Conservation (phyloP, 768 basidiomycete genomes). For the Rossbeevera mucosa region DNA sequence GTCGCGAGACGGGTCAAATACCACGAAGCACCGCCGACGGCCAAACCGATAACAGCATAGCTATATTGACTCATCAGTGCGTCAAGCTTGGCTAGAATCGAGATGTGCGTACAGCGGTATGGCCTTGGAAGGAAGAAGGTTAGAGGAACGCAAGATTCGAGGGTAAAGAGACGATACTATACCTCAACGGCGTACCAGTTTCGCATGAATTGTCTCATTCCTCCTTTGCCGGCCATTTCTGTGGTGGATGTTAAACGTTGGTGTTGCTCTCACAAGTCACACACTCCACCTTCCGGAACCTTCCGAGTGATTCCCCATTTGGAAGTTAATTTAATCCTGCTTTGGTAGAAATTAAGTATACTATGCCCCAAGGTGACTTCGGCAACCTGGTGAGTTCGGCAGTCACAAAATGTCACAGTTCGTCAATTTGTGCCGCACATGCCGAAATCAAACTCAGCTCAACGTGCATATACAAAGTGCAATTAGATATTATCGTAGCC, state of each 20-base stretch:
- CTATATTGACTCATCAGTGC: slow-evolving; percentile 27
- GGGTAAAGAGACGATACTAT: neutral
- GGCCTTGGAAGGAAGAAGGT: slow-evolving; percentile 31
- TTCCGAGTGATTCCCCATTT: neutral
- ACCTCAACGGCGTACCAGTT: slow-evolving; percentile 48
- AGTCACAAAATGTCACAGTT: too few relatives aligned
- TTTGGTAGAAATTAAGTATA: too few relatives aligned
- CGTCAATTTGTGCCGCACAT: too few relatives aligned
- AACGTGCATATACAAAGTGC: too few relatives aligned
- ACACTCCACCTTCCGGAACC: neutral
- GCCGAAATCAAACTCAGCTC: too few relatives aligned
- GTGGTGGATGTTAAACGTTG: slow-evolving; percentile 1
- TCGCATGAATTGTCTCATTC: slow-evolving; percentile 29
- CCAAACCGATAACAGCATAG: slow-evolving; percentile 47
- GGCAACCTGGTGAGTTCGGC: too few relatives aligned
- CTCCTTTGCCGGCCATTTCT: slow-evolving; percentile 23
- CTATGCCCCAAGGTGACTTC: too few relatives aligned
- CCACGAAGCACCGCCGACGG: slow-evolving; percentile 57
- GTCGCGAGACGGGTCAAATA: slow-evolving; percentile 61
- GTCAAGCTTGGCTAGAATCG: slow-evolving; percentile 1
- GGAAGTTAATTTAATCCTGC: too few relatives aligned
- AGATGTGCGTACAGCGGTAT: slow-evolving; percentile 42
- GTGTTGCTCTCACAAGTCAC: neutral
- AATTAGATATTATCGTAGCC: too few relatives aligned
- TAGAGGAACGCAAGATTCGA: neutral